Conservation (phyloP, 345 rosid species). For the Citrus cavaleriei region DNA sequence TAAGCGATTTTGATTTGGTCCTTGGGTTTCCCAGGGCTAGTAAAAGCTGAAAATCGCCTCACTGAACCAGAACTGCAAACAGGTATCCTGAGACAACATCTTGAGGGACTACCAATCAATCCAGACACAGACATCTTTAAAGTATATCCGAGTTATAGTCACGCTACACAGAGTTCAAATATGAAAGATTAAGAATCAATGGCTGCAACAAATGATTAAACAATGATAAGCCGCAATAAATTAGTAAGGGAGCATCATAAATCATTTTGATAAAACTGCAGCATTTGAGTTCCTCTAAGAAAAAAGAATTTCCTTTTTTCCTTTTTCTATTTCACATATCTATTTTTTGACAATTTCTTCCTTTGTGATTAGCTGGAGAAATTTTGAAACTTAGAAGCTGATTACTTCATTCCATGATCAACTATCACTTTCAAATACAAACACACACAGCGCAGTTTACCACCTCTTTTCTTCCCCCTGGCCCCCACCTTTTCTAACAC, state of each 20-base stretch:
- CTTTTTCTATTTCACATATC: too few species aligned
- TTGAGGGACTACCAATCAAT: conserved; percentile 48
- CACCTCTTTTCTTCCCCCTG: too few species aligned
- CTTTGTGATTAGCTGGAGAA: neutral
- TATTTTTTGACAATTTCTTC: neutral
- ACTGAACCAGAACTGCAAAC: conserved; percentile 18
- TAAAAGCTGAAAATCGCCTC: conserved; percentile 32
- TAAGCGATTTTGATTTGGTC: conserved; percentile 17
- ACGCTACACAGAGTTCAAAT: neutral
- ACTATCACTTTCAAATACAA: neutral
- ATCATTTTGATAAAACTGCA: neutral
- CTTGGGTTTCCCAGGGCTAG: conserved; percentile 19
- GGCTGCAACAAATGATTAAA: neutral
- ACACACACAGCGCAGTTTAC: too few species aligned
- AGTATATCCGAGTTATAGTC: neutral
- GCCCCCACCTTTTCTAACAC: too few species aligned
- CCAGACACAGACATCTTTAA: conserved; percentile 62
- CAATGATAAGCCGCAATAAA: neutral
- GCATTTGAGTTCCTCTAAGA: neutral
- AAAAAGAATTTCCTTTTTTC: neutral
- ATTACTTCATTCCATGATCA: neutral
- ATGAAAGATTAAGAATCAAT: neutral
- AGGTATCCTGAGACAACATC: conserved; percentile 43
- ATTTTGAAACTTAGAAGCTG: neutral
- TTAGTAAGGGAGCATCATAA: neutral